phyloP scores from a whole-genome alignment of 1,284 basidiomycete species.

The Tausonia pullulans region DNA sequence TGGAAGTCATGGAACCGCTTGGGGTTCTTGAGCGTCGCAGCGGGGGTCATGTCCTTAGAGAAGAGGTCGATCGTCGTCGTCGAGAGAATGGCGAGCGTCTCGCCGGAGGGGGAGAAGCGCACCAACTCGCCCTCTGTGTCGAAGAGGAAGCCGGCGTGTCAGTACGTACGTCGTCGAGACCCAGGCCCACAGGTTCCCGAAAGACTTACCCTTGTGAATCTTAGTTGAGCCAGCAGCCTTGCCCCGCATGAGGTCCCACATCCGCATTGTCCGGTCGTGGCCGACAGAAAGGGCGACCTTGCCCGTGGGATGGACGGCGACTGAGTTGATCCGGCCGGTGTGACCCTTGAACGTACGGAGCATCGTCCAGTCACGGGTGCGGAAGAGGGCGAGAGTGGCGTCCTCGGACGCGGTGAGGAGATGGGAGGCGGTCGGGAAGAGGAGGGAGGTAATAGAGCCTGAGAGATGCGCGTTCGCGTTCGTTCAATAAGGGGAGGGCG shows the following conservation, averaged over 20 bases:
- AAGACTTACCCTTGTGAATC: slow-evolving; percentile 58
- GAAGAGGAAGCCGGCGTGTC: neutral
- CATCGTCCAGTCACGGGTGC: slow-evolving; percentile 84
- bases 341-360: slow-evolving; percentile 83
- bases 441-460: slow-evolving; percentile 84
- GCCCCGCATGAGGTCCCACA: slow-evolving; percentile 98
- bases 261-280: slow-evolving; percentile 74
- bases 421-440: slow-evolving; percentile 79
- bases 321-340: slow-evolving; percentile 77
- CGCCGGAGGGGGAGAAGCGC: slow-evolving; percentile 65
- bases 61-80: slow-evolving; percentile 68
- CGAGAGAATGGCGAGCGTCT: slow-evolving; percentile 65
- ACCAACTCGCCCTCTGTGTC: slow-evolving; percentile 70
- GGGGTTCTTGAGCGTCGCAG: slow-evolving; percentile 59
- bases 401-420: slow-evolving; percentile 83
- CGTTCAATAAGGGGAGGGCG: too few species aligned
- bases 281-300: slow-evolving; percentile 85
- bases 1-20: slow-evolving; percentile 67
- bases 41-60: slow-evolving; percentile 59
- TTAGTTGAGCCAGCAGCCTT: slow-evolving; percentile 79
- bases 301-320: slow-evolving; percentile 84
- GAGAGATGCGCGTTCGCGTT: neutral
- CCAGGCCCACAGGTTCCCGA: neutral
- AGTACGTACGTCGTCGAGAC: neutral
- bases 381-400: slow-evolving; percentile 77